Percentiles rank a stretch among this genome's conserved stretches.
Conservation (phyloP, 257 asterid species). For the Gentiana dahurica region DNA sequence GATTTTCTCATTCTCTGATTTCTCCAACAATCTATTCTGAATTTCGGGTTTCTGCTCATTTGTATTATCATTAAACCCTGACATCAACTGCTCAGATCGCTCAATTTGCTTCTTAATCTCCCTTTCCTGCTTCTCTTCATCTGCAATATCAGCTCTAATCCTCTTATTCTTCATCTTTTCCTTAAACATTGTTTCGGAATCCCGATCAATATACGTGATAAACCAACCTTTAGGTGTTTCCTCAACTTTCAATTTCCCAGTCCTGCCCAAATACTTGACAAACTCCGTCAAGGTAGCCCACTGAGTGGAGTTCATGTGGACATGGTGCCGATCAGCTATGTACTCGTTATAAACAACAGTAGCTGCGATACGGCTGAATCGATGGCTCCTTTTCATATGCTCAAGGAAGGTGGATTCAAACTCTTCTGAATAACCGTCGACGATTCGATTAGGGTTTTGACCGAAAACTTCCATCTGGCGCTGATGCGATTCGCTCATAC, state of each 20-base stretch:
- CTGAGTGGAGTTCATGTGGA: constrained; percentile 85
- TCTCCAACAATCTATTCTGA: constrained; percentile 32
- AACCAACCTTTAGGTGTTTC: constrained; percentile 96
- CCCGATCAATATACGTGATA: constrained; percentile 80
- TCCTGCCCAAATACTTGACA: constrained; percentile 66
- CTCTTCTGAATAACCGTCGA: constrained; percentile 74
- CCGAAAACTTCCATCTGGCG: constrained; percentile 95
- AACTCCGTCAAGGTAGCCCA: constrained; percentile 94
- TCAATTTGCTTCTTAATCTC: constrained; percentile 79
- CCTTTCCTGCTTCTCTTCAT: constrained; percentile 87
- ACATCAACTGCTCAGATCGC: constrained; percentile 60
- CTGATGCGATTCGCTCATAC: constrained; percentile 92
- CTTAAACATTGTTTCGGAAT: constrained; percentile 82
- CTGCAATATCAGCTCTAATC: constrained; percentile 64
- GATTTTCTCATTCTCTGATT: constrained; percentile 52
- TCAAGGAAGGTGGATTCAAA: constrained; percentile 61
- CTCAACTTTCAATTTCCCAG: constrained; percentile 85
- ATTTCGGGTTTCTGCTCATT: constrained; percentile 16
- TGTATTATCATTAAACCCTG: constrained; percentile 14
- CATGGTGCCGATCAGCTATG: constrained; percentile 66
- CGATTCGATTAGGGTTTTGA: constrained; percentile 61
- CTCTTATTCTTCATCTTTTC: constrained; percentile 89
- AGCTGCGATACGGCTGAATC: constrained; percentile 86
- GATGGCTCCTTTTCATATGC: constrained; percentile 85
- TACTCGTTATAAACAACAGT: constrained; percentile 95